Evolutionary conservation across 192 early-diverging fungal species (phyloP), one percentile per base, ranked within the genome.

Genomic region (Rhizophlyctis rosea): DNA sequence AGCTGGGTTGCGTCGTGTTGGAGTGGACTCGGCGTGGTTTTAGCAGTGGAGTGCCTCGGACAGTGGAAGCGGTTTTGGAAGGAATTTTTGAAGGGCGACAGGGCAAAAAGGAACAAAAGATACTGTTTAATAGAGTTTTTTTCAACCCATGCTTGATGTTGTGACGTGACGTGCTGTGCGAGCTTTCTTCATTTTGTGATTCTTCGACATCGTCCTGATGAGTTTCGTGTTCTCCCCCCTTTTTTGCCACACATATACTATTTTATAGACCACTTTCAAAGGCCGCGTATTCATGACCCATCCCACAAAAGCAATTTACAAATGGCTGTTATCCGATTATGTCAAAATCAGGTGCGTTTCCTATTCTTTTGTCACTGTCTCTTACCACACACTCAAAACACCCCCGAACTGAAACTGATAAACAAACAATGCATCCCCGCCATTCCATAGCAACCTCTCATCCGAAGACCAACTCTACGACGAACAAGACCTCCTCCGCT

Each of bases 221-320:
- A 14, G 18, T 13, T 31, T 34, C 18, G 3, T 67, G 63, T 69
- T 59, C n/a, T n/a, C n/a, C n/a, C n/a, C n/a, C n/a, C n/a, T n/a
- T n/a, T n/a, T n/a, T n/a, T n/a, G n/a, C n/a, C n/a, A n/a, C n/a
- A n/a, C n/a, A n/a, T n/a, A n/a, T n/a, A n/a, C n/a, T n/a, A 14
- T 75, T 67, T 23, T 69, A 24, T n/a, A 91, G 87, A 99, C 96
- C 24, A 85, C 88, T 14, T 99, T 99, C 76, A 89, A 90, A 61
- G 96, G 96, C 28, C 87, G 92, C 34, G 90, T 95, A 3, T 99
- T 95, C 72, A 99, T 99, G 96, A 99, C 96, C 4, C 95, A 98
- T 72, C 94, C 96, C 16, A 99, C 96, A 47, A 94, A 94, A 76
- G 95, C 95, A 34, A 95, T 99, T 61, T 98, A 90, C 76, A 90